These are phyloP conservation scores for Phialophora chinensis DNA, from an alignment of 2,329 filamentous ascomycete genomes.

Conservation along the genomic window DNA sequence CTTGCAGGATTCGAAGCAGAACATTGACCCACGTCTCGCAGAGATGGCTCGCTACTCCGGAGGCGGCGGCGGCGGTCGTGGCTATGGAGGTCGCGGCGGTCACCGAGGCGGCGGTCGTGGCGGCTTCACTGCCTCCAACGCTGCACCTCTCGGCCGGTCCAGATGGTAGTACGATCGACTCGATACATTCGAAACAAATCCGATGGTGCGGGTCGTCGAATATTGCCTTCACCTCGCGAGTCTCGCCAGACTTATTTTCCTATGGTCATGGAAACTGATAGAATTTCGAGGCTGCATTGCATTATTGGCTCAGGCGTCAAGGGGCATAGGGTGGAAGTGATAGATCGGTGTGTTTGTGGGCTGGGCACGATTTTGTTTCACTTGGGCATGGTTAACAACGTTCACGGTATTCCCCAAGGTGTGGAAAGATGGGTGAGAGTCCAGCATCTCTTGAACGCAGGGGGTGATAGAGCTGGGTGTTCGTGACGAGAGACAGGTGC, in stretches of 20 bases:
- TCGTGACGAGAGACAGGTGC: background rate
- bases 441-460: slow-evolving; percentile 5
- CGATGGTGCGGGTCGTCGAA: background rate
- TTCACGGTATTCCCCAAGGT: slow-evolving; percentile 8
- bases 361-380: background rate
- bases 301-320: slow-evolving; percentile 21
- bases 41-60: slow-evolving; percentile 96
- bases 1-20: slow-evolving; percentile 94
- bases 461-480: slow-evolving; percentile 10
- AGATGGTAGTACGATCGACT: slow-evolving; percentile 57
- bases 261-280: slow-evolving; percentile 8
- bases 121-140: slow-evolving; percentile 64
- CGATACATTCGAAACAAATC: background rate
- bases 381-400: slow-evolving; percentile 6
- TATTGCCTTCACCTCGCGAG: slow-evolving; percentile 11
- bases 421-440: background rate
- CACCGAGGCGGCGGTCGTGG: slow-evolving; percentile 62
- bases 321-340: slow-evolving; percentile 13
- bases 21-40: slow-evolving; percentile 91
- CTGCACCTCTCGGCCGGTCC: slow-evolving; percentile 62
- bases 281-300: slow-evolving; percentile 18
- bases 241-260: slow-evolving; percentile 10
- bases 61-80: slow-evolving; percentile 76
- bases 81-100: slow-evolving; percentile 70
- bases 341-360: slow-evolving; percentile 17